Evolutionary conservation across 768 basidiomycete species (phyloP).

Genomic region (Mycena vitilis): DNA sequence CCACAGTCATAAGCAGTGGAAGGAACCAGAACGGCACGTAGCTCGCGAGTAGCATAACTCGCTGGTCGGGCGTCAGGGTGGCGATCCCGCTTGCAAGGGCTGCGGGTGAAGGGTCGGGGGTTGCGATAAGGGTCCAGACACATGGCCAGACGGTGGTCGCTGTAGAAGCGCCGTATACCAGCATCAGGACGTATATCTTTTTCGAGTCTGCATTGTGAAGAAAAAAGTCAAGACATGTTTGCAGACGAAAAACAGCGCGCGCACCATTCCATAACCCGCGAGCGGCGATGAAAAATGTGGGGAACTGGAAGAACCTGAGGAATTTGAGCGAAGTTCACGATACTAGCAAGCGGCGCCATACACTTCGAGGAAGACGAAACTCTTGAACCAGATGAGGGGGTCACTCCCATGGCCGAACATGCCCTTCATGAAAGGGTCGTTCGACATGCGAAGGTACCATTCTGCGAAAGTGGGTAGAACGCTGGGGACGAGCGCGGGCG

Average conservation of each 20-base stretch:
- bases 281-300: constrained; percentile 79
- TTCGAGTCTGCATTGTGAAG: constrained; percentile 52
- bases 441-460: constrained; percentile 67
- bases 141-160: constrained; percentile 84
- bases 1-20: constrained; percentile 77
- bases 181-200: constrained; percentile 69
- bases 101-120: constrained; percentile 50
- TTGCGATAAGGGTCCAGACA: constrained; percentile 67
- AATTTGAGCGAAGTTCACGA: constrained; percentile 2
- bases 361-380: constrained; percentile 72
- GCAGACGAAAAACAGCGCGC: constrained; percentile 1
- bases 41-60: constrained; percentile 67
- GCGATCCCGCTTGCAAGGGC: constrained; percentile 40
- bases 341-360: constrained; percentile 48
- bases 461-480: constrained; percentile 56
- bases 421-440: constrained; percentile 73
- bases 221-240: background rate
- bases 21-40: constrained; percentile 84
- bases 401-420: constrained; percentile 46
- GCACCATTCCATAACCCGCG: constrained; percentile 68
- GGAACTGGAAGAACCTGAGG: constrained; percentile 75
- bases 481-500: constrained; percentile 60
- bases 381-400: constrained; percentile 70
- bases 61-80: constrained; percentile 64
- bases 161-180: constrained; percentile 82